Evolutionary conservation across 2,329 filamentous ascomycete species (phyloP), one percentile per base, ranked within the genome.

Genomic region (Pseudocercospora fuligena): DNA sequence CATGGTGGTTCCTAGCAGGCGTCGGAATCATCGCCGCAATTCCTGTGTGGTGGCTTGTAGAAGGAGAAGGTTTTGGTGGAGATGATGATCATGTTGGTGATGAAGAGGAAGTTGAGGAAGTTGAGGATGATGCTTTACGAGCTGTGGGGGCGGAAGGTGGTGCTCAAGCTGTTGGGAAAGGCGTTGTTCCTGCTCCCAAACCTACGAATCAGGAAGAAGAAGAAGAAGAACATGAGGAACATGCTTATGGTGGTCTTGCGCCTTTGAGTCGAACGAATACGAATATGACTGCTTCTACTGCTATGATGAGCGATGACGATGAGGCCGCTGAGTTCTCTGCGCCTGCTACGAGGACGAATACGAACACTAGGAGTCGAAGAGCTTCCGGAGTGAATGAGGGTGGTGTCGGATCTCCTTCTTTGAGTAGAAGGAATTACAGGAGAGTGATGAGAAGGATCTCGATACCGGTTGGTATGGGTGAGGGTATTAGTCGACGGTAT

Each of bases 1-100:
- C 94, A 0, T 97, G 92, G 87, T 97, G 92, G 88, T 83, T 90
- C 3, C 82, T 97, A n/a, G 85, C 88, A 0, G 72, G 81, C 0
- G 82, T 96, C 53, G 86, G 89, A 0, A 68, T 87, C 0, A 57
- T 93, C 1, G 91, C 91, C 19, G 88, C 88, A 0, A 78, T 97
- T 4, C 91, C 93, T 0, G 87, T 91, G 0, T 92, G 89, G 77
- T 90, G 89, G 80, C 85, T 96, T 0, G 85, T 89, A 2, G 88
- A 97, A 74, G 90, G 90, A 43, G 88, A 92, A 8, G 92, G 92
- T 0, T 82, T 92, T 78, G 77, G 83, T 14, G 80, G 80, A 16
- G 78, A 79, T 54, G 75, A 77, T 16, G 76, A 72, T 16, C 71
- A 75, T 3, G 79, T 81, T 56, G 69, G 73, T 9, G 80, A 80